Evolutionary conservation across 345 rosid species (phyloP).

Genomic region (Eucalyptus polybractea): DNA sequence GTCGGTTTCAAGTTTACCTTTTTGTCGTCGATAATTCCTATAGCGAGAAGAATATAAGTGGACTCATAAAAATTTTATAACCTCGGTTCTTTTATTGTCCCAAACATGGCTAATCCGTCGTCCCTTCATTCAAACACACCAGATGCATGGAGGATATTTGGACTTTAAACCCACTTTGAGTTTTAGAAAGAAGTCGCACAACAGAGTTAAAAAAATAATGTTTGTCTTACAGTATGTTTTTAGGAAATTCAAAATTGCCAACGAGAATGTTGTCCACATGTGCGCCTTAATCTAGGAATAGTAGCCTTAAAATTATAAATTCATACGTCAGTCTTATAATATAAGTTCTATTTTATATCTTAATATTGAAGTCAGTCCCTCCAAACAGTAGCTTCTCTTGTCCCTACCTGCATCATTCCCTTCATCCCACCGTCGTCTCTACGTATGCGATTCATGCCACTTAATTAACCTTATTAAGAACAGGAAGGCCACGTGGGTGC

Average conservation of each 20-base stretch:
- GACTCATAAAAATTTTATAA: neutral
- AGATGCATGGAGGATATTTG: neutral
- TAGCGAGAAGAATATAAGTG: neutral
- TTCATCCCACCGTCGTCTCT: neutral
- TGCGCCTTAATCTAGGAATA: neutral
- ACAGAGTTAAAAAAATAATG: neutral
- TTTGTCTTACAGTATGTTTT: neutral
- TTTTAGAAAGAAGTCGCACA: neutral
- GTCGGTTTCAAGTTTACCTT: neutral
- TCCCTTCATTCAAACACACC: neutral
- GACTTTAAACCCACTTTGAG: neutral
- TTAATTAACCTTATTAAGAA: neutral
- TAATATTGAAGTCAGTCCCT: neutral
- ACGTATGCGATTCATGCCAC: neutral
- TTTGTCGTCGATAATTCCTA: neutral
- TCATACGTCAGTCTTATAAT: neutral
- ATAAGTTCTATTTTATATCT: neutral
- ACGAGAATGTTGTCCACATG: neutral
- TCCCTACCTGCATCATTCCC: neutral
- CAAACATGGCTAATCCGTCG: neutral
- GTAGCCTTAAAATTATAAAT: neutral
- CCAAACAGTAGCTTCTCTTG: neutral
- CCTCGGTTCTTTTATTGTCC: neutral
- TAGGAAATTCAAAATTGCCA: neutral
- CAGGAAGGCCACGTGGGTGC: neutral